Evolutionary conservation across 331 rosid genomes (phyloP).

Genomic region (Dryas integrifolia): DNA sequence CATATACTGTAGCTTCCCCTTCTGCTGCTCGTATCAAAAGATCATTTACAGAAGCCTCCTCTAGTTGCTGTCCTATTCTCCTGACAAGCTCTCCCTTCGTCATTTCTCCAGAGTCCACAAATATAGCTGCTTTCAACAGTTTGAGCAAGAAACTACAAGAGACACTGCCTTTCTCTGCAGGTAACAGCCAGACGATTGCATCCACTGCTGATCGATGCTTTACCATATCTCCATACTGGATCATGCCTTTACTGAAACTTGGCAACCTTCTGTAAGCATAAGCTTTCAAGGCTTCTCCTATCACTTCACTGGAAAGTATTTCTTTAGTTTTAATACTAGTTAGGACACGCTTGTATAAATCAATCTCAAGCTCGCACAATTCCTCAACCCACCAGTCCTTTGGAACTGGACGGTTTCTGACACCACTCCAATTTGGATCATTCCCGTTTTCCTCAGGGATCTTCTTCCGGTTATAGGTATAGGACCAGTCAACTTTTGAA

Average conservation of each 20-base stretch:
- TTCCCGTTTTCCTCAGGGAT: constrained; percentile 73
- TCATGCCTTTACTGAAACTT: constrained; percentile 76
- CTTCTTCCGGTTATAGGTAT: constrained; percentile 79
- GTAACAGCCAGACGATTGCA: constrained; percentile 70
- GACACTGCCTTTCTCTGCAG: constrained; percentile 71
- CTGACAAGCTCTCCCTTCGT: constrained; percentile 58
- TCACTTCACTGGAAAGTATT: constrained; percentile 56
- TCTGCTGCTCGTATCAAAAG: constrained; percentile 66
- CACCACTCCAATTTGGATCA: constrained; percentile 53
- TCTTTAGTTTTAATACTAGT: constrained; percentile 52
- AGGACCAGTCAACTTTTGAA: constrained; percentile 93
- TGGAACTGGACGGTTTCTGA: constrained; percentile 70
- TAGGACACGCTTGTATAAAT: constrained; percentile 63
- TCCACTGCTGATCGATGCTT: constrained; percentile 57
- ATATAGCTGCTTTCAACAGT: constrained; percentile 67
- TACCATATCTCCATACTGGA: constrained; percentile 46
- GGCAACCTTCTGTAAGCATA: constrained; percentile 79
- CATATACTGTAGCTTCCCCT: constrained; percentile 49
- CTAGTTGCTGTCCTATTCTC: constrained; percentile 87
- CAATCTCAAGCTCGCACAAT: constrained; percentile 90
- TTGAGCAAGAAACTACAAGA: constrained; percentile 82
- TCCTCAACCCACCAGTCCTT: constrained; percentile 99
- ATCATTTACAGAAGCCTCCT: constrained; percentile 82
- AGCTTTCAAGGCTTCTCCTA: constrained; percentile 91
- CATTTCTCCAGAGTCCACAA: constrained; percentile 53